phyloP scores from a whole-genome alignment of 2,329 filamentous ascomycete genomes.

The Parasarocladium wereldwijsianum region DNA sequence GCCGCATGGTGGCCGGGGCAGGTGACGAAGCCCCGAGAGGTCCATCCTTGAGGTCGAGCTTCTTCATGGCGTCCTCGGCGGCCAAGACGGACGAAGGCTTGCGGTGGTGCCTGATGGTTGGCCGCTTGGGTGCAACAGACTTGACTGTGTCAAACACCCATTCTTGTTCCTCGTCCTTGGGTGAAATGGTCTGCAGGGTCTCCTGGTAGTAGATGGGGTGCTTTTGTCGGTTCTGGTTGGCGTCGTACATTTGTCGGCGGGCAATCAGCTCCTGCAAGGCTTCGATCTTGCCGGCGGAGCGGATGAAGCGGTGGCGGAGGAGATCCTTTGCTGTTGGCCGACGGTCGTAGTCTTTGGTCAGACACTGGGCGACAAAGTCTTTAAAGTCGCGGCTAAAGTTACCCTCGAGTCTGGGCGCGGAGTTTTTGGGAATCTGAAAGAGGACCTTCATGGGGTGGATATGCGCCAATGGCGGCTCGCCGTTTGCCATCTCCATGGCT shows the following conservation, averaged over 20 bases:
- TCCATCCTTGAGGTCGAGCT: conserved; percentile 45
- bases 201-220: conserved; percentile 86
- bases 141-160: conserved; percentile 96
- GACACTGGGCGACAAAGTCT: conserved; percentile 79
- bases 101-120: conserved; percentile 30
- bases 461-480: conserved; percentile 74
- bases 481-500: conserved; percentile 76
- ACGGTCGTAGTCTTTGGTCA: conserved; percentile 81
- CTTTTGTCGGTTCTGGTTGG: conserved; percentile 50
- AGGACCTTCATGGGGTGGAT: conserved; percentile 90
- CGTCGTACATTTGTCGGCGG: conserved; percentile 70
- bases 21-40: conserved; percentile 43
- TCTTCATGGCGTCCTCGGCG: conserved; percentile 45
- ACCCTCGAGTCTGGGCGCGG: conserved; percentile 72
- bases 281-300: conserved; percentile 75
- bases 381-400: conserved; percentile 83
- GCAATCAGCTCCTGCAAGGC: conserved; percentile 75
- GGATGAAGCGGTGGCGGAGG: conserved; percentile 77
- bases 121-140: conserved; percentile 45
- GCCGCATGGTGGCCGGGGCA: conserved; percentile 39
- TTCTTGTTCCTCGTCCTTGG: conserved; percentile 59
- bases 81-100: conserved; percentile 42
- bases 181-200: conserved; percentile 60
- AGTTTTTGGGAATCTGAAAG: conserved; percentile 79
- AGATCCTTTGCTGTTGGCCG: conserved; percentile 77